Conservation (phyloP, 495 filamentous ascomycete species). For the Staphylotrichum tortipilum region DNA sequence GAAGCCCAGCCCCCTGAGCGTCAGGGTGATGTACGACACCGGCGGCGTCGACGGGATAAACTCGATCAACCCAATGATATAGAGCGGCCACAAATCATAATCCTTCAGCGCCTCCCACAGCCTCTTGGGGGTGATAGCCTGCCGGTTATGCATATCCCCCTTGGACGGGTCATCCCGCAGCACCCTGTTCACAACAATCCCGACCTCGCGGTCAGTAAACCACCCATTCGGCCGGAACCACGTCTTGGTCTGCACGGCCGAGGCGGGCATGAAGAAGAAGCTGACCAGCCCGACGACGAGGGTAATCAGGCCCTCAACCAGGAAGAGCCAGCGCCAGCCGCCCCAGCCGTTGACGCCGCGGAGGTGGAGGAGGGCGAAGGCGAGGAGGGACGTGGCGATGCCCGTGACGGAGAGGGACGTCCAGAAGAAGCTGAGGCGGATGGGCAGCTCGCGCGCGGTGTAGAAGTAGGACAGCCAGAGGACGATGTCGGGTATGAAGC, state of each 20-base stretch:
- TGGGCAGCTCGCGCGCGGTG: constrained; percentile 41
- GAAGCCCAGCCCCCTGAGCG: constrained; percentile 43
- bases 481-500: constrained; percentile 46
- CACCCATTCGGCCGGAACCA: constrained; percentile 49
- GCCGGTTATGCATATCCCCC: constrained; percentile 52
- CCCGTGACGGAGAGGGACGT: constrained; percentile 38
- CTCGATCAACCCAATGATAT: constrained; percentile 45
- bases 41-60: constrained; percentile 41
- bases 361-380: constrained; percentile 41
- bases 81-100: constrained; percentile 51
- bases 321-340: constrained; percentile 51
- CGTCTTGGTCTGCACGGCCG: constrained; percentile 37
- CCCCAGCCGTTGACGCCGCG: constrained; percentile 42
- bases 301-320: constrained; percentile 40
- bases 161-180: constrained; percentile 58
- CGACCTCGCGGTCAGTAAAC: constrained; percentile 50
- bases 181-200: constrained; percentile 53
- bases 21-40: constrained; percentile 40
- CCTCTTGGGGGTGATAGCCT: constrained; percentile 36
- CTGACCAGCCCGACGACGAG: constrained; percentile 38
- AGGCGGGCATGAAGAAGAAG: constrained; percentile 6
- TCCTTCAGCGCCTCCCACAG: constrained; percentile 44
- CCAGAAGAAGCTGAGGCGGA: constrained; percentile 42
- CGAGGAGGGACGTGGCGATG: constrained; percentile 40
- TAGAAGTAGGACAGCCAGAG: constrained; percentile 48